Evolutionary conservation across 371 early-diverging fungal genomes (phyloP).

Genomic region (Rozella allomycis): DNA sequence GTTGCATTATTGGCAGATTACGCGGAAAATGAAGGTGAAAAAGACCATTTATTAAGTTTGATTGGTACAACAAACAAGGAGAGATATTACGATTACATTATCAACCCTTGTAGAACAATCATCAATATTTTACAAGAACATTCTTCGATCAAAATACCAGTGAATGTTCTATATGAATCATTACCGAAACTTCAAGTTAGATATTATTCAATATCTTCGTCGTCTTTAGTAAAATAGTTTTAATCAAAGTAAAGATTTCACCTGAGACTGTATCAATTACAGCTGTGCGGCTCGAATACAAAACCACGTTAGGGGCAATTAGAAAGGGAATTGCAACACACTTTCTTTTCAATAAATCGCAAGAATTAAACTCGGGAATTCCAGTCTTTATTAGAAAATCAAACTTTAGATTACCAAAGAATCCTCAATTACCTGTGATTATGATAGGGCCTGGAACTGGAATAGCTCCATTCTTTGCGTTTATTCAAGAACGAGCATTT

Average conservation of each 20-base stretch:
- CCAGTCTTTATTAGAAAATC: conserved; percentile 72
- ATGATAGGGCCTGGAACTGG: conserved; percentile 97
- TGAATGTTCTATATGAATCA: conserved; percentile 49
- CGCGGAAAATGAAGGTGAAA: conserved; percentile 11
- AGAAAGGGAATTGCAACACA: too few species aligned
- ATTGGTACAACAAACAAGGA: conserved; percentile 45
- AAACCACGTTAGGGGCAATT: too few species aligned
- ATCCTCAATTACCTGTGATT: conserved; percentile 55
- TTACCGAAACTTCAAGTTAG: conserved; percentile 63
- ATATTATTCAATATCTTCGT: conserved; percentile 83
- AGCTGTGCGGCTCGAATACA: too few species aligned
- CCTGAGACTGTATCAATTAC: too few species aligned
- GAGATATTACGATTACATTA: conserved; percentile 31
- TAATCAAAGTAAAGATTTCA: too few species aligned
- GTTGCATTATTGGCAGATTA: conserved; percentile 23
- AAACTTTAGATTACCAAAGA: conserved; percentile 62
- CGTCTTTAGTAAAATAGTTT: too few species aligned
- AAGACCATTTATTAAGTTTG: conserved; percentile 8
- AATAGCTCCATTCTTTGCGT: conserved; percentile 83
- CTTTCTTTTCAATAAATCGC: conserved; percentile 5
- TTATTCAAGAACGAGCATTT: conserved; percentile 65
- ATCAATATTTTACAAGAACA: conserved; percentile 35
- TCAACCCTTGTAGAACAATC: conserved; percentile 35
- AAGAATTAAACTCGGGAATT: conserved; percentile 43
- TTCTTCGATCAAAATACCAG: background rate